phyloP scores from a whole-genome alignment of 2,329 filamentous ascomycete genomes.

The Penicillium sp. region DNA sequence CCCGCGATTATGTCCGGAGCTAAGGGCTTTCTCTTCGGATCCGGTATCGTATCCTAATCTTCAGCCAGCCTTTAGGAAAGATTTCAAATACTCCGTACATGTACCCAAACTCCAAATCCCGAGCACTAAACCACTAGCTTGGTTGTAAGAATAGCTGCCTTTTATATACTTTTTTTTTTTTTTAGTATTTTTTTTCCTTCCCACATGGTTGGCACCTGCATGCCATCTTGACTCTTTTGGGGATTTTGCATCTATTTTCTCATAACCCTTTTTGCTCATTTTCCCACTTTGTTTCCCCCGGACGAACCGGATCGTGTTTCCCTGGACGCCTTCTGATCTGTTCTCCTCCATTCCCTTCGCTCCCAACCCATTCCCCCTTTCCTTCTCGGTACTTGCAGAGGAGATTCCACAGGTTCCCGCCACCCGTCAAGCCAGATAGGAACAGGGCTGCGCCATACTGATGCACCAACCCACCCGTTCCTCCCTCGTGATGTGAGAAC shows the following conservation, averaged over 20 bases:
- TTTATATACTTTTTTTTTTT: not conserved
- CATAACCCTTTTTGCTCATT: not conserved
- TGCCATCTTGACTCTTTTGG: conserved; percentile 14
- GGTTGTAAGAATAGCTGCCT: not conserved
- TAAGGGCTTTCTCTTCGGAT: not conserved
- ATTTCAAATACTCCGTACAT: not conserved
- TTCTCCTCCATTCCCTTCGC: conserved; percentile 4
- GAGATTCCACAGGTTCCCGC: conserved; percentile 20
- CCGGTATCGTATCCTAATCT: not conserved
- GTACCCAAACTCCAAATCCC: not conserved
- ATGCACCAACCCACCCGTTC: conserved; percentile 15
- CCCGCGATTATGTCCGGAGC: not conserved
- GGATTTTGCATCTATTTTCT: not conserved
- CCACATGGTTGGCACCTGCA: conserved; percentile 38
- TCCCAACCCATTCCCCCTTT: conserved; percentile 1
- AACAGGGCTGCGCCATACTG: conserved; percentile 19
- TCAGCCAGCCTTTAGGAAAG: conserved; percentile 3
- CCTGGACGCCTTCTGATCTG: not conserved
- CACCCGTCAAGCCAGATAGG: conserved; percentile 21
- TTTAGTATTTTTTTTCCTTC: not conserved
- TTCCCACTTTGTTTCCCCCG: not conserved
- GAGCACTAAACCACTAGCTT: not conserved
- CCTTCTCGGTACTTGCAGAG: conserved; percentile 5
- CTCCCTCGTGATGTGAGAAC: conserved; percentile 19
- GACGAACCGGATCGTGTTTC: conserved; percentile 9